Conservation (phyloP, 768 basidiomycete species). For the Rubroboletus pulcherrimus region DNA sequence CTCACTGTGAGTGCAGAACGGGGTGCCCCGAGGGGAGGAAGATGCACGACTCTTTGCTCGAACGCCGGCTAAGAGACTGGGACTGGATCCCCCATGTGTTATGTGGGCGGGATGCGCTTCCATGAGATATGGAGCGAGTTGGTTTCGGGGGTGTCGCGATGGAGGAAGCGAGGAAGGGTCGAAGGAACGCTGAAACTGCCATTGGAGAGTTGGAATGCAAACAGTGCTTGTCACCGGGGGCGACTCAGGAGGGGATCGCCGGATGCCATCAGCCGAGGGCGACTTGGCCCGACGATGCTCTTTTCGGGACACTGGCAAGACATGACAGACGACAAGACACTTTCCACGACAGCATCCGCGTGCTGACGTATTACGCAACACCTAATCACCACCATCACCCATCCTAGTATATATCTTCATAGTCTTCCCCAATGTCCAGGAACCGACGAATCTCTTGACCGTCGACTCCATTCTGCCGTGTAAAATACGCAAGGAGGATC, state of each 20-base stretch:
- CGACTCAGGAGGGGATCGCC: constrained; percentile 7
- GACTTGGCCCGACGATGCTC: constrained; percentile 19
- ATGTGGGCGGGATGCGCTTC: background rate
- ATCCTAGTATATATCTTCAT: constrained; percentile 59
- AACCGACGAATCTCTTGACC: constrained; percentile 61
- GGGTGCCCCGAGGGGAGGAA: background rate
- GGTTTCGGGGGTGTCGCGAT: background rate
- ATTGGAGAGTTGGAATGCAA: constrained; percentile 23
- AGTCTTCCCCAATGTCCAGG: constrained; percentile 66
- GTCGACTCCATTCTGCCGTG: constrained; percentile 55
- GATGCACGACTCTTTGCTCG: background rate
- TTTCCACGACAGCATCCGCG: background rate
- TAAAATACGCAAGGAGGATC: constrained; percentile 61
- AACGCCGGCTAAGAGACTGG: background rate
- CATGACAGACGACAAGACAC: constrained; percentile 1
- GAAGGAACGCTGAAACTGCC: background rate
- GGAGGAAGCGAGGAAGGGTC: background rate
- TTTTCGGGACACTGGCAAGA: constrained; percentile 19
- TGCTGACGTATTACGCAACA: constrained; percentile 16
- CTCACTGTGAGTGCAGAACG: background rate
- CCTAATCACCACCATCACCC: constrained; percentile 14
- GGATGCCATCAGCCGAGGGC: constrained; percentile 5
- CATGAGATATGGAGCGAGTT: background rate
- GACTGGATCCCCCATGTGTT: background rate
- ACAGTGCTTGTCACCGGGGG: background rate